Evolutionary conservation across 768 basidiomycete genomes (phyloP), one percentile per base, ranked within the genome.

Genomic region (Cyclocybe cylindracea): DNA sequence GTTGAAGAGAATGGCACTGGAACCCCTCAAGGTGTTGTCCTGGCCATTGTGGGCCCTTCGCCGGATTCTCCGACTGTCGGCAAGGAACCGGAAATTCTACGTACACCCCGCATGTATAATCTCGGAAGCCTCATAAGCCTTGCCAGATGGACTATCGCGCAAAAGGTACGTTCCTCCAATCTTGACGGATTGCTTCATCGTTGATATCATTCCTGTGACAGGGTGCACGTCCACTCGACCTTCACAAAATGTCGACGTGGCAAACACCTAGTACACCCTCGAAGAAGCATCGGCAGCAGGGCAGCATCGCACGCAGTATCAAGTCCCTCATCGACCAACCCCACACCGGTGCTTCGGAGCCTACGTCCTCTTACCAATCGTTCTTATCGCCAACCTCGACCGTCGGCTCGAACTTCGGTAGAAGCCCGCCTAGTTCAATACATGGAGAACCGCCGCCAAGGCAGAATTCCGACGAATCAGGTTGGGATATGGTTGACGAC

Each of bases 31-130:
- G 90, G 91, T 10, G 89, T 94, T 14, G 83, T 91, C 24, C 75
- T 94, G 2, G 83, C 82, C 3, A 78, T 94, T 24, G 86, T 93
- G 5, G 86, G 89, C 14, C 80, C 85, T 1, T 80, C 83, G 14
- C 62, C 72, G 3, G 81, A 82, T 16, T 74, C 78, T 11, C 46
- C 51, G 13, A 48, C 73, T 1, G 59, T 62, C 29, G 63, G 64
- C 32, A 82, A 78, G 53, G 84, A 89, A 35, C 67, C 77, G 45
- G 87, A 89, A 56, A 65, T 75, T 6, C 60, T 75, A 36, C 77
- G 84, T 42, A 72, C 75, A 6, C 68, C 92, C 37, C 82, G 91
- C 37, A 92, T 94, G 90, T 94, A 94, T 66, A 93, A 85, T 61
- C 74, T 94, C 14, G 75, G 83, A 14, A 90, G 90, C 62, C 69